Base-by-base conservation (phyloP, 1,284 basidiomycete species). In the Butyriboletus appendiculatus region DNA sequence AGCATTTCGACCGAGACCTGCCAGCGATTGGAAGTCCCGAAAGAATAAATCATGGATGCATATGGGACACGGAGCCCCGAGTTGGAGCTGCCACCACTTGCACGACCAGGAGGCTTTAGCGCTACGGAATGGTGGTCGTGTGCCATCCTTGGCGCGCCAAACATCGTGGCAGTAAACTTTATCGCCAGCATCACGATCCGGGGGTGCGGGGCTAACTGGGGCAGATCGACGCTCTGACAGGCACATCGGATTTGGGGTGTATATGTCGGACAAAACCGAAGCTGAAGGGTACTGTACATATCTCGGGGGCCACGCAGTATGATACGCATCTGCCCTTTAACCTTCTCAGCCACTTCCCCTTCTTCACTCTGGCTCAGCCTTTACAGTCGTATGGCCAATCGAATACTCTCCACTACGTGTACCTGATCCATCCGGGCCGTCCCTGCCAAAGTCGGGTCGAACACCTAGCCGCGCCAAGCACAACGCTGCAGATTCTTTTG, bases 401-500 rank as follows among this genome's bases (percentile, higher is more conserved):
- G 12, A n/a, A 42, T 41, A 40, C 18, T 45, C 57, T 6, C 11
- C 18, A 42, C 8, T 22, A 34, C 30, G 1, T 10, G 22, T 38
- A 15, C 14, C 52, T 5, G 30, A 18, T 47, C 34, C 37, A 18
- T 8, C 26, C 18, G 11, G 9, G 11, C 14, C 6, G 3, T 48
- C 41, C 39, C 37, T 45, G 38, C 60, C 55, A 44, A 64, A 71
- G 53, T 58, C 62, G 48, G 56, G 57, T 39, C 42, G 57, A 22
- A 66, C 62, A 20, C 71, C 67, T 24, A 75, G 44, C 43, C 33
- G 59, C 24, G 67, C 52, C 55, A 75, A 57, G 56, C 64, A 69
- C 45, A 73, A 50, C 15, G 63, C 50, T 15, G 61, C 57, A 4
- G 58, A 57, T 32, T 59, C 65, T 52, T 48, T 59, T 18, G 39